phyloP scores from a whole-genome alignment of 371 early-diverging fungal species.

The Syncephalastrum sp. region DNA sequence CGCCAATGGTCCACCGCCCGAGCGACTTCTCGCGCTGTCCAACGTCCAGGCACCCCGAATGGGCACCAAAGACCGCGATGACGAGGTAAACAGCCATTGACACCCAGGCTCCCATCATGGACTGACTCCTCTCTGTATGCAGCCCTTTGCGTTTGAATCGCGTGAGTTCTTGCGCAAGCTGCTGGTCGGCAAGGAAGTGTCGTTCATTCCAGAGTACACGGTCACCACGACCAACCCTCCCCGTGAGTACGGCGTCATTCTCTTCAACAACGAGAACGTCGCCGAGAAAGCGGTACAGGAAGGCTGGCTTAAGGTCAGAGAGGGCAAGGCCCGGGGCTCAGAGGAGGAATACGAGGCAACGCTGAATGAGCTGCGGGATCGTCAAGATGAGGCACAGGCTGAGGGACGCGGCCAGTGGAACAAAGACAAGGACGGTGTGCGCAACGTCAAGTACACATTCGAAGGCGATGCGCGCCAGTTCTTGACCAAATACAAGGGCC shows the following conservation, averaged over 20 bases:
- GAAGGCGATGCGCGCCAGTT: slow-evolving; percentile 76
- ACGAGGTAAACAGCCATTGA: slow-evolving; percentile 64
- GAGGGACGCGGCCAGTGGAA: slow-evolving; percentile 80
- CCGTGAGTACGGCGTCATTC: slow-evolving; percentile 72
- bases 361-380: slow-evolving; percentile 56
- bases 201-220: slow-evolving; percentile 81
- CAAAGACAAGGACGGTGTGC: slow-evolving; percentile 57
- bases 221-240: slow-evolving; percentile 49
- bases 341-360: slow-evolving; percentile 52
- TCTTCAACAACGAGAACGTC: slow-evolving; percentile 70
- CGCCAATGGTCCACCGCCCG: slow-evolving; percentile 81
- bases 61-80: slow-evolving; percentile 76
- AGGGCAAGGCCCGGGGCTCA: slow-evolving; percentile 41
- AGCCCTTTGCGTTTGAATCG: slow-evolving; percentile 86
- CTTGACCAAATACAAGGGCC: slow-evolving; percentile 78
- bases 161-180: slow-evolving; percentile 88
- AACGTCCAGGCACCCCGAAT: slow-evolving; percentile 85
- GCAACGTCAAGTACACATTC: slow-evolving; percentile 55
- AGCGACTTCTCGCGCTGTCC: slow-evolving; percentile 80
- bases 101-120: too few relatives aligned
- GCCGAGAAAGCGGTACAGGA: slow-evolving; percentile 70
- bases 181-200: slow-evolving; percentile 87
- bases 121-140: not conserved
- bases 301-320: slow-evolving; percentile 87
- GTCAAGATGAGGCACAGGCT: slow-evolving; percentile 75